phyloP scores from a whole-genome alignment of 306 rosid genomes.

The Prunus padus region DNA sequence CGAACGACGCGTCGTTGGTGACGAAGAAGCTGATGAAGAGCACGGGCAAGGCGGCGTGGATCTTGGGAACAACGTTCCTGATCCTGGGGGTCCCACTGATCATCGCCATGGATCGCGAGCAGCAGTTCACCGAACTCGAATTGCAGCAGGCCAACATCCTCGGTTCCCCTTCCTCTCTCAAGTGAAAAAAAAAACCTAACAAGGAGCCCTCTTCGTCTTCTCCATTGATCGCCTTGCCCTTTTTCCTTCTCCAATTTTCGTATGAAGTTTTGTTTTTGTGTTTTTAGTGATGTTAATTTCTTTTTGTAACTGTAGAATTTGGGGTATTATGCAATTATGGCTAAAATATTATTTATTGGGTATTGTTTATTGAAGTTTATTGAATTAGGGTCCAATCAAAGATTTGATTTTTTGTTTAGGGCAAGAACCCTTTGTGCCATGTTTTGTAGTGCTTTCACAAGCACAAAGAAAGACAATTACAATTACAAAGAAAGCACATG shows the following conservation, averaged over 20 bases:
- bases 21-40: conserved; percentile 30
- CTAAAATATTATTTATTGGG: background rate
- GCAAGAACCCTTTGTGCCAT: no score
- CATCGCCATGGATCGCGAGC: conserved; percentile 42
- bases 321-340: background rate
- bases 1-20: conserved; percentile 26
- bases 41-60: conserved; percentile 41
- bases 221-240: background rate
- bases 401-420: no score
- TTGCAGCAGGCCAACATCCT: conserved; percentile 31
- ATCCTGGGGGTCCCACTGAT: conserved; percentile 33
- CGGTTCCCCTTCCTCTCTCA: conserved; percentile 17
- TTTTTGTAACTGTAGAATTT: background rate
- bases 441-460: no score
- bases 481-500: no score
- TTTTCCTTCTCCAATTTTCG: background rate
- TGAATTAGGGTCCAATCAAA: no score
- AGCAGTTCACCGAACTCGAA: conserved; percentile 31
- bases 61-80: conserved; percentile 30
- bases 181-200: background rate
- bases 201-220: background rate
- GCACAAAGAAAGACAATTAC: no score
- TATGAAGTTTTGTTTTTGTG: background rate
- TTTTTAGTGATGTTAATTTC: background rate
- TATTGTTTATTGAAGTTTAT: no score